phyloP scores from a whole-genome alignment of 768 basidiomycete genomes.

The Collybia sordida region DNA sequence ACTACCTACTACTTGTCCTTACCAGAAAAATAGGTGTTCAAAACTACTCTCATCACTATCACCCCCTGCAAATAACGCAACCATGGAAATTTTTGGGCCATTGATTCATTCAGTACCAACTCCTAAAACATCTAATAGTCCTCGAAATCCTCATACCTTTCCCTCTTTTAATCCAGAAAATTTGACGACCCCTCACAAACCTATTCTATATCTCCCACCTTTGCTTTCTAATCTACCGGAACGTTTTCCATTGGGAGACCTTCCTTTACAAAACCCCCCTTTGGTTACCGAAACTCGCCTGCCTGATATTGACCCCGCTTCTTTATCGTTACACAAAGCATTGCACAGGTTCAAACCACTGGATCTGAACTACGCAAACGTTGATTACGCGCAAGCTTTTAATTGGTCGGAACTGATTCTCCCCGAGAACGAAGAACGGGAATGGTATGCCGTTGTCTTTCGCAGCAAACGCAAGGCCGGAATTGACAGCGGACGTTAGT shows the following conservation, averaged over 20 bases:
- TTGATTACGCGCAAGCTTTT: slow-evolving; percentile 75
- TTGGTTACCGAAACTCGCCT: slow-evolving; percentile 71
- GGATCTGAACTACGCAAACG: slow-evolving; percentile 57
- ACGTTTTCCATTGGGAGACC: slow-evolving; percentile 25
- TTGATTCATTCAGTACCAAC: neutral
- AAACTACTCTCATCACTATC: neutral
- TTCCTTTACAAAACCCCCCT: slow-evolving; percentile 37
- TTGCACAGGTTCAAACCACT: slow-evolving; percentile 73
- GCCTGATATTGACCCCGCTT: slow-evolving; percentile 83
- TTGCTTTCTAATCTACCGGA: slow-evolving; percentile 75
- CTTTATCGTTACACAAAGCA: slow-evolving; percentile 82
- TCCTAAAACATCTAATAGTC: neutral
- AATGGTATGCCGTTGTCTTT: slow-evolving; percentile 95
- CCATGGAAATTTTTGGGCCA: neutral
- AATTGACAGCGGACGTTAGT: slow-evolving; percentile 65
- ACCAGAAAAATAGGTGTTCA: no score
- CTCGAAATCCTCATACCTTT: slow-evolving; percentile 52
- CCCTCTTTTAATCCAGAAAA: slow-evolving; percentile 48
- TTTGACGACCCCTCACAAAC: slow-evolving; percentile 33
- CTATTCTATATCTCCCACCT: slow-evolving; percentile 82
- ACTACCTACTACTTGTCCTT: no score
- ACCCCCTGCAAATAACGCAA: neutral
- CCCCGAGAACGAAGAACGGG: slow-evolving; percentile 69
- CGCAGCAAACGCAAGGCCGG: slow-evolving; percentile 72
- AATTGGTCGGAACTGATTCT: slow-evolving; percentile 80